phyloP scores from a whole-genome alignment of 225 moss, liverwort and hornwort species.

The Marchantia polymorpha region DNA sequence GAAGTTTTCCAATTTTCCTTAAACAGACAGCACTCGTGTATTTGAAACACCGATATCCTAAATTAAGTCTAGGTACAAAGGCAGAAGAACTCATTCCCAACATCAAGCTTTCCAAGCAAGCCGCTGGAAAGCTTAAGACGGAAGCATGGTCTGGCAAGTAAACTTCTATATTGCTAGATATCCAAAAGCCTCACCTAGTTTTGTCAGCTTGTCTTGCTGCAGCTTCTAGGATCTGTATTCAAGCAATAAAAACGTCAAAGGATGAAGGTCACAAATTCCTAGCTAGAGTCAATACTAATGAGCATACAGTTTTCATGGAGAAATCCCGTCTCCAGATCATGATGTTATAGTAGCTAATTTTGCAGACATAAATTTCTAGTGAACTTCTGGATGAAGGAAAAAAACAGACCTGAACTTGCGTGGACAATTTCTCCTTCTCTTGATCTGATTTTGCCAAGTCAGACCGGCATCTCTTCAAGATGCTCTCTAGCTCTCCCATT shows the following conservation, averaged over 20 bases:
- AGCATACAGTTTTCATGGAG: no score
- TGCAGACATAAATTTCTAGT: no score
- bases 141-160: neutral
- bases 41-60: no score
- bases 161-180: neutral
- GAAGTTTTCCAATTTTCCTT: no score
- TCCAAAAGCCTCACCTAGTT: constrained; percentile 22
- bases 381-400: neutral
- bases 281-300: neutral
- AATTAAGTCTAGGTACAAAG: no score
- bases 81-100: no score
- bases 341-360: no score
- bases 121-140: no score
- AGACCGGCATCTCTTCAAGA: constrained; percentile 34
- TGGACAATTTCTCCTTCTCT: constrained; percentile 30
- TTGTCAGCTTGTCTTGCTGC: constrained; percentile 32
- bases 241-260: neutral
- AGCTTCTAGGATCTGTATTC: constrained; percentile 36
- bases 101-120: no score
- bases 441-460: constrained; percentile 36
- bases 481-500: constrained; percentile 37
- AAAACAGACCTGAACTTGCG: constrained; percentile 28
- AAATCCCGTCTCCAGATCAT: no score
- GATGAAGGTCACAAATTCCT: neutral
- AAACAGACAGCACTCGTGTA: no score